Conservation (phyloP, 495 filamentous ascomycete genomes). For the Penicillium odoratum region DNA sequence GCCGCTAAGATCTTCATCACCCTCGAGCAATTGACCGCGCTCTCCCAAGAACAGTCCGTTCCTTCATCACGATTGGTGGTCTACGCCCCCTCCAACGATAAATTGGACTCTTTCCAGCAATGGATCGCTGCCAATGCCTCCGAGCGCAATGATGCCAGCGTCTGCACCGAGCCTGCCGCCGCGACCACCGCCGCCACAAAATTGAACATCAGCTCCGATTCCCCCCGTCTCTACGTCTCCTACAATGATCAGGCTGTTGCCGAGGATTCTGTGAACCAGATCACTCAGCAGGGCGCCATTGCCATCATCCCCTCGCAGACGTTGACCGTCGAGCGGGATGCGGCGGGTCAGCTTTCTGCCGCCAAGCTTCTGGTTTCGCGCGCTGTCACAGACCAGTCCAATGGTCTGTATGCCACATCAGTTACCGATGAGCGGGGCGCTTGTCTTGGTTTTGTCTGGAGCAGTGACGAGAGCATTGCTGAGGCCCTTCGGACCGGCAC, state of each 20-base stretch:
- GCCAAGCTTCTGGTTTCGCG: conserved; percentile 66
- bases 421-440: conserved; percentile 87
- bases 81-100: conserved; percentile 37
- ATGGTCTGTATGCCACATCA: conserved; percentile 81
- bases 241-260: conserved; percentile 35
- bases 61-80: conserved; percentile 59
- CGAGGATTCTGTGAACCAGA: conserved; percentile 48
- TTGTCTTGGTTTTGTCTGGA: conserved; percentile 89
- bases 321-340: conserved; percentile 64
- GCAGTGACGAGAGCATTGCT: conserved; percentile 81
- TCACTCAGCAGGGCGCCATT: conserved; percentile 62
- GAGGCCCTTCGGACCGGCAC: conserved; percentile 84
- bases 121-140: conserved; percentile 41
- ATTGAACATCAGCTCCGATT: conserved; percentile 38
- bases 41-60: conserved; percentile 54
- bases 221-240: conserved; percentile 39
- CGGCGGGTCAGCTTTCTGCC: conserved; percentile 60
- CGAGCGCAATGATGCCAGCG: conserved; percentile 54
- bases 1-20: conserved; percentile 84
- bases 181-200: conserved; percentile 50
- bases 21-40: conserved; percentile 58
- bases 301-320: conserved; percentile 72
- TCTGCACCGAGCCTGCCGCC: conserved; percentile 49
- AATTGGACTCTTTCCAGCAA: conserved; percentile 37
- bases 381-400: conserved; percentile 77